phyloP scores from a whole-genome alignment of 805 yeast genomes.

The Candida suzukii region DNA sequence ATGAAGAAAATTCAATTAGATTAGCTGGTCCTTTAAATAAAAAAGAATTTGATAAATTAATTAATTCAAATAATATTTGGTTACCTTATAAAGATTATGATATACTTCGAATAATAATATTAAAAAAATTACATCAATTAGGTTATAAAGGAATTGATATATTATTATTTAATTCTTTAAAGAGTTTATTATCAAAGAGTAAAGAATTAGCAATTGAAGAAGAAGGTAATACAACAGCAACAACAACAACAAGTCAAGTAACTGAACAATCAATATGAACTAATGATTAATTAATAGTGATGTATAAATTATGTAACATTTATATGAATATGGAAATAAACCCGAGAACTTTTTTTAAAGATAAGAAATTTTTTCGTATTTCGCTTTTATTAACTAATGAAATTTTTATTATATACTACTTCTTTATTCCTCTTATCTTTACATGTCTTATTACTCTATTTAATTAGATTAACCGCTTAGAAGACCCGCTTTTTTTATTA shows the following conservation, averaged over 20 bases:
- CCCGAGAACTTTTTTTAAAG: background rate
- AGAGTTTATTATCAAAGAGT: conserved; percentile 31
- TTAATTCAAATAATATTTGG: conserved; percentile 26
- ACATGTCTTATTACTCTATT: no score
- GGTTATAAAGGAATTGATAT: conserved; percentile 45
- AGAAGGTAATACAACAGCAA: no score
- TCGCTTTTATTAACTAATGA: background rate
- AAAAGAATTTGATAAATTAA: conserved; percentile 29
- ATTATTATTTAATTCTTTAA: conserved; percentile 47
- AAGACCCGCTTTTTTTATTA: no score
- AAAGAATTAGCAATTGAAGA: background rate
- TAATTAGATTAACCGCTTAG: no score
- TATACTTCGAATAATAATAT: conserved; percentile 36
- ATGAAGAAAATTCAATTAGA: conserved; percentile 23
- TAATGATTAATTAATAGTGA: no score
- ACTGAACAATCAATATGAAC: no score
- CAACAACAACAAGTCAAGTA: no score
- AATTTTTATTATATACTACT: no score
- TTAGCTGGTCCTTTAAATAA: conserved; percentile 50
- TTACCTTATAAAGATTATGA: conserved; percentile 29
- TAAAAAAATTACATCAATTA: conserved; percentile 30
- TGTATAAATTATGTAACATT: no score
- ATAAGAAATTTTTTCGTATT: no score
- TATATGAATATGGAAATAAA: background rate
- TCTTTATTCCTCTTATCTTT: no score